phyloP scores from a whole-genome alignment of 1,284 basidiomycete genomes.

The Gymnopus androsaceus region DNA sequence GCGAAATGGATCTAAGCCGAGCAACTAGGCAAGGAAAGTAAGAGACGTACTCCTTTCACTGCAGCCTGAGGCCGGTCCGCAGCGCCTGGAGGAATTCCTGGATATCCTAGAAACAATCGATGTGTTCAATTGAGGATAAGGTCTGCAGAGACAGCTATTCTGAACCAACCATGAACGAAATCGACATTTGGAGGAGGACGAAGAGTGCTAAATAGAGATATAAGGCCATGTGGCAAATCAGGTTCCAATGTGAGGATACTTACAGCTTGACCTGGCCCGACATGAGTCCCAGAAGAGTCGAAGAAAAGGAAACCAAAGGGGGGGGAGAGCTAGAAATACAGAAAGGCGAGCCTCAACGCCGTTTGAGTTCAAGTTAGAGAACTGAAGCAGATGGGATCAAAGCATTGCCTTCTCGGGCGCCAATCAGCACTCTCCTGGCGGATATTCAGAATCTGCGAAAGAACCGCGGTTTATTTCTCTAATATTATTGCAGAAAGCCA shows the following conservation, averaged over 20 bases:
- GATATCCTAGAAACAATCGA: constrained; percentile 58
- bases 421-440: too few relatives aligned
- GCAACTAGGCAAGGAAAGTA: constrained; percentile 7
- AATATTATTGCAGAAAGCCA: too few relatives aligned
- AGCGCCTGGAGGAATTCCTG: constrained; percentile 74
- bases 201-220: constrained; percentile 51
- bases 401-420: background rate
- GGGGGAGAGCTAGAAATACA: constrained; percentile 11
- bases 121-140: constrained; percentile 14
- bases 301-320: constrained; percentile 1
- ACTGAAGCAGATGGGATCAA: background rate
- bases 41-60: constrained; percentile 73
- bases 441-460: too few relatives aligned
- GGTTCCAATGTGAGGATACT: constrained; percentile 6
- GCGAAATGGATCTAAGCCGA: constrained; percentile 7
- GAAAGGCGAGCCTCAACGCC: background rate
- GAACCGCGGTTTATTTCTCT: too few relatives aligned
- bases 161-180: constrained; percentile 69
- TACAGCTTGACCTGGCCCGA: constrained; percentile 55
- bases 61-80: constrained; percentile 74
- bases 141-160: constrained; percentile 2
- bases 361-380: background rate
- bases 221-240: constrained; percentile 3
- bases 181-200: constrained; percentile 82
- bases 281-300: constrained; percentile 32